phyloP scores from a whole-genome alignment of 352 stramenopile species.

The Phytophthora fragariae region DNA sequence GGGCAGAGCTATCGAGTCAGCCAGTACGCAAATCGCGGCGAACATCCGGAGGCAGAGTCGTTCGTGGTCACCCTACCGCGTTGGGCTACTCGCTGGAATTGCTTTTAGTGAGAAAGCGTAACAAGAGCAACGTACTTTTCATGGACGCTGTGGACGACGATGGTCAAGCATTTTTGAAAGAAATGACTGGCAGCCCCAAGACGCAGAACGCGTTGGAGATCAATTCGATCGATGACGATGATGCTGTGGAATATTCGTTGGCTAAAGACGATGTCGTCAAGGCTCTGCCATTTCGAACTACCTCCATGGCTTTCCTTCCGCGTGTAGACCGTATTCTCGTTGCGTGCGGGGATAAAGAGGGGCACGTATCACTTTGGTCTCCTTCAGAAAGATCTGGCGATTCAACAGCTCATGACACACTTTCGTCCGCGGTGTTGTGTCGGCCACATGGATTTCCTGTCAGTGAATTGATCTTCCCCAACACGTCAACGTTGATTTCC shows the following conservation, averaged over 20 bases:
- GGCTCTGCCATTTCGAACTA: constrained; percentile 57
- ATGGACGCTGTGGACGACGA: constrained; percentile 25
- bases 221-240: not conserved
- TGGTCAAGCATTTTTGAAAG: constrained; percentile 37
- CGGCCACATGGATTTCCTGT: constrained; percentile 58
- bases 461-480: constrained; percentile 64
- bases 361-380: constrained; percentile 51
- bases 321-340: constrained; percentile 62
- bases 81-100: constrained; percentile 14
- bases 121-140: not conserved
- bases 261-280: constrained; percentile 59
- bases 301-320: constrained; percentile 74
- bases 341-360: constrained; percentile 69
- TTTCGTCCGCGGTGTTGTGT: constrained; percentile 38
- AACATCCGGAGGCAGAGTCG: constrained; percentile 24
- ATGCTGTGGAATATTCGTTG: constrained; percentile 54
- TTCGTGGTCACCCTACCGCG: not conserved
- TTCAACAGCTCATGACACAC: not conserved
- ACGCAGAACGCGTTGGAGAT: constrained; percentile 34
- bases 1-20: constrained; percentile 2
- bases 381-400: constrained; percentile 3
- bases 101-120: constrained; percentile 1
- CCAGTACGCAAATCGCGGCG: constrained; percentile 59
- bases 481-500: constrained; percentile 65
- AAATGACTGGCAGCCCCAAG: constrained; percentile 16